Conservation (phyloP, 2,329 filamentous ascomycete species). For the Fusarium armeniacum region DNA sequence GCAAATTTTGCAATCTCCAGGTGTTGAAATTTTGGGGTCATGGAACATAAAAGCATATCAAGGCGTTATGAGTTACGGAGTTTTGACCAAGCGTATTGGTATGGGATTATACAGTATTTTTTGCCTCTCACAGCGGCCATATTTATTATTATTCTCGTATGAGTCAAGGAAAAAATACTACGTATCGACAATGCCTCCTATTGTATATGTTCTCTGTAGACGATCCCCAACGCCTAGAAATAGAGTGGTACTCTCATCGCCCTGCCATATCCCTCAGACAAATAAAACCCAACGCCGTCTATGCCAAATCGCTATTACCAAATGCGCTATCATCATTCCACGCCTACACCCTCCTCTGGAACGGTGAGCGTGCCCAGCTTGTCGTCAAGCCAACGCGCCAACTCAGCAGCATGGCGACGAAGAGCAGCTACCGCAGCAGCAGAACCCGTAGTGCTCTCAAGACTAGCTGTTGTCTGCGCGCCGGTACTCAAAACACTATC, state of each 20-base stretch:
- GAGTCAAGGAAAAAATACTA: slow-evolving; percentile 16
- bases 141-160: slow-evolving; percentile 39
- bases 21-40: slow-evolving; percentile 9
- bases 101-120: slow-evolving; percentile 25
- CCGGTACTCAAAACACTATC: slow-evolving; percentile 64
- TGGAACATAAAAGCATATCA: slow-evolving; percentile 33
- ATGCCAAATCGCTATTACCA: slow-evolving; percentile 36
- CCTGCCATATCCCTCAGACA: slow-evolving; percentile 28
- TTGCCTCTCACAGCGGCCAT: slow-evolving; percentile 26
- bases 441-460: slow-evolving; percentile 56
- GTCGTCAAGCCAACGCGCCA: slow-evolving; percentile 72
- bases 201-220: slow-evolving; percentile 43
- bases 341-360: slow-evolving; percentile 65
- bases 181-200: slow-evolving; percentile 25
- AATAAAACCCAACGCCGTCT: slow-evolving; percentile 43
- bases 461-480: slow-evolving; percentile 60
- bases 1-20: slow-evolving; percentile 5
- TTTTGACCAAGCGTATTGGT: slow-evolving; percentile 23
- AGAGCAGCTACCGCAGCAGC: slow-evolving; percentile 65
- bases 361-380: slow-evolving; percentile 67
- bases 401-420: slow-evolving; percentile 70
- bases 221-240: slow-evolving; percentile 44
- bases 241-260: slow-evolving; percentile 20
- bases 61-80: slow-evolving; percentile 42
- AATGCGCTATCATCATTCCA: slow-evolving; percentile 45